Percentiles rank a stretch among this genome's conserved stretches.
Evolutionary conservation across 306 rosid species (phyloP).

Genomic region (Lupinus albus): DNA sequence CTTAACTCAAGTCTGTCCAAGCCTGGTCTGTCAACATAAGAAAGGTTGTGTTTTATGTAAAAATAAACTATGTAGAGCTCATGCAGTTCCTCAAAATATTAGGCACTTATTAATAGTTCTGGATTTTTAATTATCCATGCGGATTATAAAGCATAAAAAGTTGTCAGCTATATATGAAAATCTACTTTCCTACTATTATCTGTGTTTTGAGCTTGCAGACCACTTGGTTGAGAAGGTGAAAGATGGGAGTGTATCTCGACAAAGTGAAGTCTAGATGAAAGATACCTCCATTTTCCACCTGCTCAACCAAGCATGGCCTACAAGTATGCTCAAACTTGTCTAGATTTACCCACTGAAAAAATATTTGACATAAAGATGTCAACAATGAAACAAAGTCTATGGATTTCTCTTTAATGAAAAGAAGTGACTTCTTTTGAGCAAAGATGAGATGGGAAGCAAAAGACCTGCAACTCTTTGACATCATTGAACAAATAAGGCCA

Average conservation of each 20-base stretch:
- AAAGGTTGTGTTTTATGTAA: background rate
- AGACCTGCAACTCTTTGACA: conserved; percentile 77
- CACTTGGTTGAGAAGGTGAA: background rate
- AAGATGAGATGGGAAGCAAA: conserved; percentile 35
- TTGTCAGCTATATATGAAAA: background rate
- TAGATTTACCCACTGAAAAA: conserved; percentile 3
- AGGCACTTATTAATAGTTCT: background rate
- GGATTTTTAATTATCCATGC: background rate
- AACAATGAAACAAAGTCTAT: conserved; percentile 5
- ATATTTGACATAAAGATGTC: background rate
- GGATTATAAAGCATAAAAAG: conserved; percentile 27
- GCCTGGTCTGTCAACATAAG: background rate
- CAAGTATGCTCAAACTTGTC: conserved; percentile 6
- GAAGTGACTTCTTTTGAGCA: conserved; percentile 17
- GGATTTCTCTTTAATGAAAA: conserved; percentile 14
- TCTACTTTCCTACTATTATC: conserved; percentile 1
- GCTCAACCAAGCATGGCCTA: background rate
- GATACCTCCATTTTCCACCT: conserved; percentile 17
- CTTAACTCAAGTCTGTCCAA: background rate
- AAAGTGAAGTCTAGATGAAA: conserved; percentile 10
- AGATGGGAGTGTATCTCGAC: conserved; percentile 2
- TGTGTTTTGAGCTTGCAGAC: background rate
- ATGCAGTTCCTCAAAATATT: conserved; percentile 18
- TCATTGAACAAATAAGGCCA: conserved; percentile 72
- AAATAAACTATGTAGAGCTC: background rate